These are phyloP conservation scores for Penicillium paneum DNA, from an alignment of 2,329 filamentous ascomycete species.

Conservation along the genomic window DNA sequence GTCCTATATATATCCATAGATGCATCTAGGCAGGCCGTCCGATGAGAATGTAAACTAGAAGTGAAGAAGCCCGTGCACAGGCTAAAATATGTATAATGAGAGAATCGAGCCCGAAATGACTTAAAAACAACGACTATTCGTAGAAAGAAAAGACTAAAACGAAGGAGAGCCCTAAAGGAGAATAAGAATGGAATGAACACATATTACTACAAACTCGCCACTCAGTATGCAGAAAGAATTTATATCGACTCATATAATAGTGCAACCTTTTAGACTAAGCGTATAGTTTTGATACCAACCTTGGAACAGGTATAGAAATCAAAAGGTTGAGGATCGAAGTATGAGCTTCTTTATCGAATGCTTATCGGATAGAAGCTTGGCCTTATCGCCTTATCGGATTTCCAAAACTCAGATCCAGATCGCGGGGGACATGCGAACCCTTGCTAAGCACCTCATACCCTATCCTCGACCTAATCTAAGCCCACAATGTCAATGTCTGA, in stretches of 20 bases:
- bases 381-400: conserved; percentile 11
- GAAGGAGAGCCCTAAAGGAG: background rate
- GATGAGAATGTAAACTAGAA: too few species aligned
- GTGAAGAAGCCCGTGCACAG: too few species aligned
- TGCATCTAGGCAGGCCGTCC: background rate
- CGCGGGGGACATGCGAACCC: conserved; percentile 18
- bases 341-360: background rate
- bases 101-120: background rate
- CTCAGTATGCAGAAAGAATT: background rate
- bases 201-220: background rate
- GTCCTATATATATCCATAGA: background rate
- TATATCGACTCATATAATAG: background rate
- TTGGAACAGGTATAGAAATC: background rate
- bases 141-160: background rate
- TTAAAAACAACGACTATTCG: background rate
- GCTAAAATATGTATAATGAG: background rate
- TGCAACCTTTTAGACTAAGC: background rate
- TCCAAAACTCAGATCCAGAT: conserved; percentile 23
- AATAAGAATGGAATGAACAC: background rate
- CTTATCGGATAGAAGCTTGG: background rate
- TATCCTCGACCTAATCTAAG: background rate
- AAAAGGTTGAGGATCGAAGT: background rate
- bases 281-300: background rate
- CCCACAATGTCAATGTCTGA: conserved; percentile 16
- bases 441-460: background rate